These are phyloP conservation scores for Hypoxylon sp. DNA, from an alignment of 2,329 filamentous ascomycete genomes.

Conservation along the genomic window DNA sequence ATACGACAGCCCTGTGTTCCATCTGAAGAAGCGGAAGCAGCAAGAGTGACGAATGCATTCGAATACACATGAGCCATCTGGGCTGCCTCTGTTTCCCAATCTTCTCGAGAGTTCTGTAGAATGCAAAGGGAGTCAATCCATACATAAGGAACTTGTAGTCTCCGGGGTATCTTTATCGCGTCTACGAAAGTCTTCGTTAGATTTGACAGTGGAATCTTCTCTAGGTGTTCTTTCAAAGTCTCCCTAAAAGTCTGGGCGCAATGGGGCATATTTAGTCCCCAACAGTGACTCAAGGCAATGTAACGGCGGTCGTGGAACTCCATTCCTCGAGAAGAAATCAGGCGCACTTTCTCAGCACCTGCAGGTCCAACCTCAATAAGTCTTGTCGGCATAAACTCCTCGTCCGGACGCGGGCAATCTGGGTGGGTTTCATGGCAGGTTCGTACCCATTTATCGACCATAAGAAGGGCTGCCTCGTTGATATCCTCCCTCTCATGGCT, in stretches of 20 bases:
- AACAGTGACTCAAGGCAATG: slow-evolving; percentile 19
- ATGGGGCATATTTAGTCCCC: slow-evolving; percentile 19
- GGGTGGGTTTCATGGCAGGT: slow-evolving; percentile 10
- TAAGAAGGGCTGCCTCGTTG: slow-evolving; percentile 11
- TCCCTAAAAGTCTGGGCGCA: slow-evolving; percentile 15
- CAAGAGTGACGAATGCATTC: slow-evolving; percentile 13
- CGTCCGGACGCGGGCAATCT: slow-evolving; percentile 3
- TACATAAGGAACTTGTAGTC: slow-evolving; percentile 10
- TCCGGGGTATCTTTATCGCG: slow-evolving; percentile 10
- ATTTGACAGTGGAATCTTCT: not conserved
- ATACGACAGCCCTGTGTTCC: slow-evolving; percentile 18
- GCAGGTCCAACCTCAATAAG: slow-evolving; percentile 14
- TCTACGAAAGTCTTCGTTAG: slow-evolving; percentile 20
- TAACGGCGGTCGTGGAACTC: slow-evolving; percentile 15
- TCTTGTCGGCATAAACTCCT: slow-evolving; percentile 10
- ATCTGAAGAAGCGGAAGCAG: slow-evolving; percentile 16
- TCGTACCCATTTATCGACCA: slow-evolving; percentile 9
- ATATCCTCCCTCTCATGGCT: not conserved
- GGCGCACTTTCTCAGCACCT: slow-evolving; percentile 4
- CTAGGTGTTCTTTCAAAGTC: slow-evolving; percentile 1
- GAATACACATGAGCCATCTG: slow-evolving; percentile 26
- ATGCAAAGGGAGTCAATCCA: slow-evolving; percentile 30
- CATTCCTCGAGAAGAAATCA: not conserved
- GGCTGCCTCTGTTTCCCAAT: slow-evolving; percentile 27
- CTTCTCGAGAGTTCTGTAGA: slow-evolving; percentile 19